Evolutionary conservation across 1,284 basidiomycete species (phyloP).

Genomic region (Apiotrichum gracile): DNA sequence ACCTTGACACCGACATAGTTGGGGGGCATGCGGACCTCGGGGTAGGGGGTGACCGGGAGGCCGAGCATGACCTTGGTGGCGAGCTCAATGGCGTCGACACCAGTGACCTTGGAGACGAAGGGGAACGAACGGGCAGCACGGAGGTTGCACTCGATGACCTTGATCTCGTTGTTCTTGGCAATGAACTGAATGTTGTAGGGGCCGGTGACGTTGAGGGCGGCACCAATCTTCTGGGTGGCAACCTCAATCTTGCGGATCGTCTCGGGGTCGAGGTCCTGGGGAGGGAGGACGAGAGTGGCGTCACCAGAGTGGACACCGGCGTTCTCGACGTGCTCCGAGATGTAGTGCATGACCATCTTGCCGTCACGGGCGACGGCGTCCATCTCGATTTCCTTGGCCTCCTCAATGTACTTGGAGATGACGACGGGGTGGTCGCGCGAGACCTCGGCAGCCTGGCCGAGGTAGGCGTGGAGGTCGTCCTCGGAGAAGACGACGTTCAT

Average conservation of each 20-base stretch:
- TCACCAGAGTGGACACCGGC: slow-evolving; percentile 97
- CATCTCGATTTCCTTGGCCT: slow-evolving; percentile 99
- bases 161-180: slow-evolving; percentile 99
- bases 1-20: slow-evolving; percentile 99
- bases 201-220: slow-evolving; percentile 96
- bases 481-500: slow-evolving; percentile 98
- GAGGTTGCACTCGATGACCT: slow-evolving; percentile 99
- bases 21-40: slow-evolving; percentile 72
- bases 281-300: slow-evolving; percentile 94
- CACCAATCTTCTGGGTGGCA: slow-evolving; percentile 93
- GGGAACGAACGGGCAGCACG: slow-evolving; percentile 98
- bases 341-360: slow-evolving; percentile 98
- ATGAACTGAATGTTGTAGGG: slow-evolving; percentile 99
- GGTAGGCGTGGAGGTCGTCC: slow-evolving; percentile 84
- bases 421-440: slow-evolving; percentile 97
- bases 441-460: slow-evolving; percentile 92
- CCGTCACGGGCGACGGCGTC: slow-evolving; percentile 96
- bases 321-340: slow-evolving; percentile 99
- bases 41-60: slow-evolving; percentile 82
- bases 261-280: slow-evolving; percentile 94
- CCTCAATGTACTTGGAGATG: slow-evolving; percentile 98
- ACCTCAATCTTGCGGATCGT: slow-evolving; percentile 94
- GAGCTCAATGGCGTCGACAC: slow-evolving; percentile 94
- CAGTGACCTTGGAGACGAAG: slow-evolving; percentile 97
- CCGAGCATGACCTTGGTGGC: slow-evolving; percentile 98